Conservation (phyloP, 139 green algal genomes). For the Picochlorum sp. region DNA sequence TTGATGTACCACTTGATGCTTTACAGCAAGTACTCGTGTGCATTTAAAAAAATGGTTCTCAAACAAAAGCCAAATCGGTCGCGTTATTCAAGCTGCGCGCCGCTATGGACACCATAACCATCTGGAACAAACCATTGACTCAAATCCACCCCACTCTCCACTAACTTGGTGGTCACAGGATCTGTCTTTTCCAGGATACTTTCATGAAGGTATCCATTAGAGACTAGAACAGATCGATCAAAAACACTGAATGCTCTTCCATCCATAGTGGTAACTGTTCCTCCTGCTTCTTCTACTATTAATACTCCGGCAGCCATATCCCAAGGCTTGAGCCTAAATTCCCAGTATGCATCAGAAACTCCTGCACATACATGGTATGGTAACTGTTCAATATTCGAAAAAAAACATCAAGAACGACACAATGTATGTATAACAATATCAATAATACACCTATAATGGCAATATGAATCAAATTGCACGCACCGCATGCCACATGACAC, state of each 20-base stretch:
- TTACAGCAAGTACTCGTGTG: no score
- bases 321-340: slow-evolving; percentile 64
- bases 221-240: slow-evolving; percentile 39
- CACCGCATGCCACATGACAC: slow-evolving; percentile 78
- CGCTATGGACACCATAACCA: slow-evolving; percentile 21
- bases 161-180: slow-evolving; percentile 14
- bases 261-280: slow-evolving; percentile 60
- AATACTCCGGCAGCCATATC: slow-evolving; percentile 56
- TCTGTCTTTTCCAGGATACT: slow-evolving; percentile 28
- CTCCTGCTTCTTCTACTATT: slow-evolving; percentile 62
- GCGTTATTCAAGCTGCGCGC: slow-evolving; percentile 26
- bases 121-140: slow-evolving; percentile 45
- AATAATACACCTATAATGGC: background rate
- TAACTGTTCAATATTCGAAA: background rate
- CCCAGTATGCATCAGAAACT: slow-evolving; percentile 61
- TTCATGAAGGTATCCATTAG: slow-evolving; percentile 38
- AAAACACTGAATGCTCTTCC: slow-evolving; percentile 58
- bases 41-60: background rate
- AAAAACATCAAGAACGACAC: background rate
- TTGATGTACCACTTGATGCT: no score
- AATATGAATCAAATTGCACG: slow-evolving; percentile 42
- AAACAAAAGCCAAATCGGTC: background rate
- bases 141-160: slow-evolving; percentile 31
- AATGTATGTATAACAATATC: background rate
- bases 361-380: no score